A percentile compares a stretch with the other conserved stretches of the same genome.
These are phyloP conservation scores for Microcyclosporella mali DNA, from an alignment of 2,329 filamentous ascomycete species.

Conservation along the genomic window DNA sequence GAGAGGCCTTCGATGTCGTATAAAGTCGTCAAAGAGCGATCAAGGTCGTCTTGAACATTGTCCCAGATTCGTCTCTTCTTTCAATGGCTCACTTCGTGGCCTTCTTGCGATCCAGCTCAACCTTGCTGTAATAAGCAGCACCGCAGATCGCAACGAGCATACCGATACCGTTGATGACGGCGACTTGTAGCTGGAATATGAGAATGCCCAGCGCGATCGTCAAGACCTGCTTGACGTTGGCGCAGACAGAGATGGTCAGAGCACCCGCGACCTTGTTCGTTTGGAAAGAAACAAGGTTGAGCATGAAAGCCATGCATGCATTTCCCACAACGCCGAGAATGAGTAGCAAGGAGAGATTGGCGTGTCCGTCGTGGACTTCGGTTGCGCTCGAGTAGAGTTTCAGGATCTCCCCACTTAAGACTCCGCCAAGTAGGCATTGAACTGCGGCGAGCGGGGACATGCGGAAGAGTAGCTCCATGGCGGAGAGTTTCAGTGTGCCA, in stretches of 20 bases:
- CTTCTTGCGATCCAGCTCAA: constrained; percentile 48
- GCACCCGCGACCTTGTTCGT: constrained; percentile 36
- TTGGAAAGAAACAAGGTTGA: constrained; percentile 36
- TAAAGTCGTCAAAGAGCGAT: no score
- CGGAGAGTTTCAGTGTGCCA: constrained; percentile 51
- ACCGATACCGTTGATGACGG: constrained; percentile 45
- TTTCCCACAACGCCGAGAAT: constrained; percentile 28
- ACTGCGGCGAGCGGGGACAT: constrained; percentile 20
- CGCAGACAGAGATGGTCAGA: constrained; percentile 33
- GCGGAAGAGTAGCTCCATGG: constrained; percentile 53
- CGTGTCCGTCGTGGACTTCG: constrained; percentile 15
- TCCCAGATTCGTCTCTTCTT: no score
- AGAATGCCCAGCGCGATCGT: constrained; percentile 34
- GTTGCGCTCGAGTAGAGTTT: constrained; percentile 15
- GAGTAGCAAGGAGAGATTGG: constrained; percentile 18
- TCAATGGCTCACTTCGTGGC: constrained; percentile 1
- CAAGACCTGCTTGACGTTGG: constrained; percentile 35
- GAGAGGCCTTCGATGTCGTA: no score
- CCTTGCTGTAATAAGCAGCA: constrained; percentile 54
- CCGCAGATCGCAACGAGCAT: constrained; percentile 53
- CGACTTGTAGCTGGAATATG: constrained; percentile 32
- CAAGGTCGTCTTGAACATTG: no score
- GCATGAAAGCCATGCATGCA: constrained; percentile 30
- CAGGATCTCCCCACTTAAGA: constrained; percentile 34
- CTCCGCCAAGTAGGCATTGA: constrained; percentile 18